phyloP scores from a whole-genome alignment of 306 rosid genomes.

The Ormosia emarginata region DNA sequence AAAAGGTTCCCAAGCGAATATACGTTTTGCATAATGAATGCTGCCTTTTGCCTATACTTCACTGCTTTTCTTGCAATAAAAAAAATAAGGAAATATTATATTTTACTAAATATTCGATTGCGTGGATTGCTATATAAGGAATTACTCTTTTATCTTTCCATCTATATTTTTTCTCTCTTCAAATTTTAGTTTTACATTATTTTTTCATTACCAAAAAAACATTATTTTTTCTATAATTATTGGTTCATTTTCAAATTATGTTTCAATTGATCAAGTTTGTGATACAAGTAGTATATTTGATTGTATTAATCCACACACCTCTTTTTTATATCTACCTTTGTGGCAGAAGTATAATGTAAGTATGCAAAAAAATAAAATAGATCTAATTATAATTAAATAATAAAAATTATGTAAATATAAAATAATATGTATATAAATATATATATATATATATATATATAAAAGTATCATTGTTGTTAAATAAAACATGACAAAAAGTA shows the following conservation, averaged over 20 bases:
- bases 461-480: too few species aligned
- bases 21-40: slow-evolving; percentile 9
- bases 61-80: neutral
- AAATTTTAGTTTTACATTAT: neutral
- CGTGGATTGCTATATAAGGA: neutral
- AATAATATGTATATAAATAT: too few species aligned
- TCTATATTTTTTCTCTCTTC: neutral
- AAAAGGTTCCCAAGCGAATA: slow-evolving; percentile 7
- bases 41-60: neutral
- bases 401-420: too few species aligned
- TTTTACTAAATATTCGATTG: neutral
- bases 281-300: neutral
- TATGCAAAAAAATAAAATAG: too few species aligned
- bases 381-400: too few species aligned
- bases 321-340: too few species aligned
- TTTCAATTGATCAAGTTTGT: neutral
- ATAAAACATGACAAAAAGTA: too few species aligned
- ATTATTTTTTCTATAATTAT: neutral
- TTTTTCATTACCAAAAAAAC: too few species aligned
- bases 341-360: too few species aligned
- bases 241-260: neutral
- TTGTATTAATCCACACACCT: neutral
- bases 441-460: too few species aligned
- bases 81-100: neutral
- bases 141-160: neutral